Base-by-base conservation (phyloP, 2,329 filamentous ascomycete species). In the Cytospora schulzeri region DNA sequence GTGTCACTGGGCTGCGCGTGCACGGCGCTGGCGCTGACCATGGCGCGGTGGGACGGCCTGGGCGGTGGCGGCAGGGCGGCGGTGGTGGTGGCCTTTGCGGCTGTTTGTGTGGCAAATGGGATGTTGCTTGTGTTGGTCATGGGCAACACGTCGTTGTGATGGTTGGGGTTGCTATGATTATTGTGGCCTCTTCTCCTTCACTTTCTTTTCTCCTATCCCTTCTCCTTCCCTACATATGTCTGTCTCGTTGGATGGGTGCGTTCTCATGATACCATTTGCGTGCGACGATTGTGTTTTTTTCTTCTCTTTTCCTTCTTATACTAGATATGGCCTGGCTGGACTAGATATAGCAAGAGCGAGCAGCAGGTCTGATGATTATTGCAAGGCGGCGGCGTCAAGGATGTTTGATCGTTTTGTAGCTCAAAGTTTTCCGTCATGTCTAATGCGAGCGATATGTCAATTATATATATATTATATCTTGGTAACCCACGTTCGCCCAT, bases 1-100 rank as follows among this genome's bases (percentile, higher is more conserved):
- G 80, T 85, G 33, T 91, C 88, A 68, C 73, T 93, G 50, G 81
- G 87, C 66, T 87, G 87, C 70, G 86, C 85, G 0, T 85, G 87
- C 55, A 78, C 83, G 15, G 89, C 83, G 1, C 79, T 91, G 8
- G 85, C 83, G 38, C 81, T 84, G 73, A 82, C 85, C 68, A 73
- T 88, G 15, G 83, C 83, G 58, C 80, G 86, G 41, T 76, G 78
- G 50, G 80, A 83, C 57, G 73, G 70, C 17, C 69, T 84, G 11
- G 71, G 78, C 4, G 71, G 80, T 60, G 55, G 78, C 26, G 80
- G 82, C 60, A 79, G 80, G 62, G 68, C 80, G 7, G 74, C 80
- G 17, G 78, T 83, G 4, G 76, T 78, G 68, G 67, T 73, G 0
- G 74, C 80, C 0, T 82, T 87, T 68, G 68, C 77, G 0, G 71